Percentiles rank a stretch among this genome's conserved stretches.
These are phyloP conservation scores for Crithidia thermophila DNA, from an alignment of 208 protist genomes.

Conservation along the genomic window DNA sequence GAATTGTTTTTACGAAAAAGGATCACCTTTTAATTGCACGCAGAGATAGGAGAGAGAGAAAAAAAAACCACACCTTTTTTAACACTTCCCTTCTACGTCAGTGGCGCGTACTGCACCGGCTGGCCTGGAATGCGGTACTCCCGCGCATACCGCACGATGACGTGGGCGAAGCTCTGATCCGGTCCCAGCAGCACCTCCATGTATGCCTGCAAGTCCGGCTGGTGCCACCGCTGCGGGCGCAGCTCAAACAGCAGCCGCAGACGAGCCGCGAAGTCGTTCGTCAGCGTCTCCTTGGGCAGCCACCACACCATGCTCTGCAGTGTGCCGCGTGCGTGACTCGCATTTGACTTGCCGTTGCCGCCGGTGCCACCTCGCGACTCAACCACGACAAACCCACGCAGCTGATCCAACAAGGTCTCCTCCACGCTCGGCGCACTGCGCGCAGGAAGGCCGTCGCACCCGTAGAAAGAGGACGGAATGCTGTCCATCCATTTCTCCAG, in stretches of 20 bases:
- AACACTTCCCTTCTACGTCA: slow-evolving; percentile 29
- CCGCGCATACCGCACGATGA: slow-evolving; percentile 54
- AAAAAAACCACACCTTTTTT: not conserved
- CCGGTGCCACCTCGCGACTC: slow-evolving; percentile 5
- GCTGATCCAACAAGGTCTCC: slow-evolving; percentile 31
- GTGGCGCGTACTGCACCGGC: slow-evolving; percentile 53
- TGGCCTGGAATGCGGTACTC: slow-evolving; percentile 71
- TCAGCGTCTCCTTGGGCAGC: slow-evolving; percentile 48
- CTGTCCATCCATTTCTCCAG: slow-evolving; percentile 33
- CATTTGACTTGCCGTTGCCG: not conserved
- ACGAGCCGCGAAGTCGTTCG: slow-evolving; percentile 38
- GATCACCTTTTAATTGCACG: too few species aligned
- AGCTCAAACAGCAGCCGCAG: slow-evolving; percentile 61
- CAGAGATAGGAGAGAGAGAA: not conserved
- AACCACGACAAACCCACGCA: slow-evolving; percentile 43
- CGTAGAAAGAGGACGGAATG: slow-evolving; percentile 43
- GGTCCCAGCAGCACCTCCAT: slow-evolving; percentile 52
- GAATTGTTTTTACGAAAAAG: too few species aligned
- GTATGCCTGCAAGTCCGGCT: slow-evolving; percentile 50
- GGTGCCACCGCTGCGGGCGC: slow-evolving; percentile 47
- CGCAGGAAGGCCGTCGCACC: slow-evolving; percentile 12
- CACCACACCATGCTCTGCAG: slow-evolving; percentile 37
- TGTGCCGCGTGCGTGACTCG: not conserved
- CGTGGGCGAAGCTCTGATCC: slow-evolving; percentile 52
- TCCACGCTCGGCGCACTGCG: not conserved